Evolutionary conservation across 306 rosid genomes (phyloP).

Genomic region (Lathyrus aphaca): DNA sequence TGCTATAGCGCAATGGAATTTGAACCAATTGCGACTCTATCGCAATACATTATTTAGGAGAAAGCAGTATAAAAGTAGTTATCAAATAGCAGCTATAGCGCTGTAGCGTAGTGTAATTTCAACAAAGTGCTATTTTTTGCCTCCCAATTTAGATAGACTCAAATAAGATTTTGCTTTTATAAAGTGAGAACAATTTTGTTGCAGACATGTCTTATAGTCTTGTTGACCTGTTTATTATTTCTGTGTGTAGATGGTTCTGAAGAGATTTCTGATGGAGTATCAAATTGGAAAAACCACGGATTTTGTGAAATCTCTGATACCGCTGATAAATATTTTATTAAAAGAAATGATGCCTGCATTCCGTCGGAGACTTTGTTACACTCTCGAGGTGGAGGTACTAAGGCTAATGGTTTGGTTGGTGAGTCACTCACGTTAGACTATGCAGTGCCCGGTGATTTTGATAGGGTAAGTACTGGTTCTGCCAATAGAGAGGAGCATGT

Average conservation of each 20-base stretch:
- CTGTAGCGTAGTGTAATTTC: background rate
- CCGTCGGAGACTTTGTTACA: slow-evolving; percentile 40
- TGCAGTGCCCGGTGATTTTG: slow-evolving; percentile 37
- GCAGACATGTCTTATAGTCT: slow-evolving; percentile 29
- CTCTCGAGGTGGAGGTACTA: slow-evolving; percentile 39
- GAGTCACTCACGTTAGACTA: slow-evolving; percentile 42
- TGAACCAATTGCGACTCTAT: background rate
- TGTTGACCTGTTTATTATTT: slow-evolving; percentile 29
- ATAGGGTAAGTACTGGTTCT: slow-evolving; percentile 30
- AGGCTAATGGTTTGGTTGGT: slow-evolving; percentile 36
- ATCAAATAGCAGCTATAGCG: background rate
- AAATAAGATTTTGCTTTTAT: background rate
- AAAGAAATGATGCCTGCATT: slow-evolving; percentile 34
- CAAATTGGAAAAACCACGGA: slow-evolving; percentile 58
- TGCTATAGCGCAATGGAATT: background rate
- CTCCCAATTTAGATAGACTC: background rate
- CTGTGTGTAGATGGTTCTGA: slow-evolving; percentile 56
- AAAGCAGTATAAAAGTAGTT: background rate
- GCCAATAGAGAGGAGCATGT: slow-evolving; percentile 44
- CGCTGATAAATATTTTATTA: slow-evolving; percentile 25
- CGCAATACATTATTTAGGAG: background rate
- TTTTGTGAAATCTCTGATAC: slow-evolving; percentile 41
- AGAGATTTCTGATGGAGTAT: slow-evolving; percentile 44
- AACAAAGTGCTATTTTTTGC: background rate
- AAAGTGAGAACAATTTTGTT: background rate